phyloP scores from a whole-genome alignment of 2,329 filamentous ascomycete genomes.

The Cryphonectria radicalis region DNA sequence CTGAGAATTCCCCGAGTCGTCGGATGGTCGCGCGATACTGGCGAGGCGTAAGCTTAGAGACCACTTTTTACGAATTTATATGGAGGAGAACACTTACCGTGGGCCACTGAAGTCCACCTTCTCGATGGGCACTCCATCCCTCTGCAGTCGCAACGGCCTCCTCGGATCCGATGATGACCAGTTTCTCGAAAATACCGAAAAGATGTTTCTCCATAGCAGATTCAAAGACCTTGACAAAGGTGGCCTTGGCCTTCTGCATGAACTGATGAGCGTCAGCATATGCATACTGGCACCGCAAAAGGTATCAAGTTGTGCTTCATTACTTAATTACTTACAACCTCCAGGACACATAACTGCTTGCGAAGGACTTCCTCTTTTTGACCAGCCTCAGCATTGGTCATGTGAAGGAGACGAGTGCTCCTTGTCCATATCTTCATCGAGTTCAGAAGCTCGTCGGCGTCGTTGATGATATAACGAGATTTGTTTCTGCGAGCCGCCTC shows the following conservation, averaged over 20 bases:
- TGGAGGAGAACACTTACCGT: slow-evolving; percentile 17
- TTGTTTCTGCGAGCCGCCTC: slow-evolving; percentile 33
- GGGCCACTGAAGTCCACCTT: slow-evolving; percentile 34
- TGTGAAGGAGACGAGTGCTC: neutral
- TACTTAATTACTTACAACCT: neutral
- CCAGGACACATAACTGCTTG: neutral
- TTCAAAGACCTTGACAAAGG: neutral
- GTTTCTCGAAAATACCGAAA: neutral
- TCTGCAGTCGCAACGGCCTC: slow-evolving; percentile 14
- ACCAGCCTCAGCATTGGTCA: neutral
- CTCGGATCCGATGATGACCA: neutral
- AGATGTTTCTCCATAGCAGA: neutral
- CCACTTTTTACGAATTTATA: neutral
- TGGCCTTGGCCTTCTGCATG: neutral
- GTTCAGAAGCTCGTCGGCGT: slow-evolving; percentile 53
- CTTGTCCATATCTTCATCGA: slow-evolving; percentile 52
- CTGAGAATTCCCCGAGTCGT: slow-evolving; percentile 31
- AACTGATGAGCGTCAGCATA: neutral
- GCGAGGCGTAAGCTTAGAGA: neutral
- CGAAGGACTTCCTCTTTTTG: neutral
- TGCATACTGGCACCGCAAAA: neutral
- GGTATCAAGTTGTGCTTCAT: neutral
- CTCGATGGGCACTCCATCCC: slow-evolving; percentile 32
- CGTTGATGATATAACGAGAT: slow-evolving; percentile 55
- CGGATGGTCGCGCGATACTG: slow-evolving; percentile 36